Evolutionary conservation across 2,329 filamentous ascomycete genomes (phyloP).

Genomic region (Mollisia scopiformis): DNA sequence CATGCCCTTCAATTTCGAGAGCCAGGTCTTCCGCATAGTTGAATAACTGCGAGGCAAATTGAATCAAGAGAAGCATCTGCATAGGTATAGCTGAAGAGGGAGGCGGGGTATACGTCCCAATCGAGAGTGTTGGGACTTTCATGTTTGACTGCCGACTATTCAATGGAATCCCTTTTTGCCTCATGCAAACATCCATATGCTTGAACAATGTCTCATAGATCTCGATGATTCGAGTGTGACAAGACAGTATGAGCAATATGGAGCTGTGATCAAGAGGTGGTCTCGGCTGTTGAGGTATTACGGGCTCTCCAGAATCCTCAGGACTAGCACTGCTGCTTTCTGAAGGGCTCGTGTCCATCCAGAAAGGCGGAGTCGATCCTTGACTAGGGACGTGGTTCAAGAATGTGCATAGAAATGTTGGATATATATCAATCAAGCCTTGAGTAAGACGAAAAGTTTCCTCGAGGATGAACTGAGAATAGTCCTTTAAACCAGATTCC

Average conservation of each 20-base stretch:
- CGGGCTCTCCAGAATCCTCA: background rate
- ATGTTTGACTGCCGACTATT: constrained; percentile 8
- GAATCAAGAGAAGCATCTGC: constrained; percentile 27
- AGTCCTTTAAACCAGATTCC: background rate
- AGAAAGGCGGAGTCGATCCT: constrained; percentile 4
- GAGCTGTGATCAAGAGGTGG: constrained; percentile 23
- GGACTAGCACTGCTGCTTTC: background rate
- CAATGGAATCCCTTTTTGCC: constrained; percentile 10
- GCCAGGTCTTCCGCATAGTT: constrained; percentile 23
- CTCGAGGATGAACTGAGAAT: constrained; percentile 19
- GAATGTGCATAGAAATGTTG: constrained; percentile 21
- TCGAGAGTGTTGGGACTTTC: constrained; percentile 15
- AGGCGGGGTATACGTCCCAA: constrained; percentile 26
- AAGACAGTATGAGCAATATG: constrained; percentile 29
- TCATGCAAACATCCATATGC: constrained; percentile 25
- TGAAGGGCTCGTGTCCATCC: background rate
- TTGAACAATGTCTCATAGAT: constrained; percentile 28
- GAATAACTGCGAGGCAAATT: constrained; percentile 21
- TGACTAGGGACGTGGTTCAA: background rate
- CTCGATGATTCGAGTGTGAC: constrained; percentile 29
- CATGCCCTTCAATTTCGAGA: constrained; percentile 7
- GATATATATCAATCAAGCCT: constrained; percentile 28
- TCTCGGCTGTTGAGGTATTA: background rate
- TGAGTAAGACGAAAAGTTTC: constrained; percentile 26
- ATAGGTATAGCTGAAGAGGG: constrained; percentile 19